A percentile compares a stretch with the other conserved stretches of the same genome.
phyloP scores from a whole-genome alignment of 768 basidiomycete species.

The Hemileccinum impolitum region DNA sequence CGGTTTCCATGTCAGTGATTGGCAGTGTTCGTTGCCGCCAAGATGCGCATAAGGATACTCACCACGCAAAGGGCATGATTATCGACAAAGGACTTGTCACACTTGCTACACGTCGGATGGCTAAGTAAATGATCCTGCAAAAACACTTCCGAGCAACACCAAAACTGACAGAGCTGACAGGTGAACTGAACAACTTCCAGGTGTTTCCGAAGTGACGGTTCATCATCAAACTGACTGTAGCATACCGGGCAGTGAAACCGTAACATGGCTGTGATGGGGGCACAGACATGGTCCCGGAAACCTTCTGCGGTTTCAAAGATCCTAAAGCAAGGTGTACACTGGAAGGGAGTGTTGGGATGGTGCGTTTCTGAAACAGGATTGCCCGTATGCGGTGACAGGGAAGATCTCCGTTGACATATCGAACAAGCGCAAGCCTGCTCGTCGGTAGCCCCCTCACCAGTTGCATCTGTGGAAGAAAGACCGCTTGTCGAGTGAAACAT shows the following conservation, averaged over 20 bases:
- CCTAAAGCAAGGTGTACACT: constrained; percentile 16
- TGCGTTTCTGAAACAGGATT: not conserved
- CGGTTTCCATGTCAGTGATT: not conserved
- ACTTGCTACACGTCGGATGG: constrained; percentile 25
- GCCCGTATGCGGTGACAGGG: not conserved
- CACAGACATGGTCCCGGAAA: constrained; percentile 14
- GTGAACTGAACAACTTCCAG: constrained; percentile 13
- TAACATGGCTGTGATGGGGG: constrained; percentile 3
- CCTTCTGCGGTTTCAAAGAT: constrained; percentile 13
- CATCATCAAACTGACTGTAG: constrained; percentile 24
- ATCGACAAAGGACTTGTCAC: constrained; percentile 17
- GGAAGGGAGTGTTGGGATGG: not conserved
- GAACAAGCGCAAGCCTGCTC: constrained; percentile 4
- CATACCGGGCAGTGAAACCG: constrained; percentile 21
- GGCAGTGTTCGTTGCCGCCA: too few relatives aligned
- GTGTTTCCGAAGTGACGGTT: constrained; percentile 14
- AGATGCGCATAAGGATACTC: constrained; percentile 3
- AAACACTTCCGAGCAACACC: constrained; percentile 23
- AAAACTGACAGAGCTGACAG: constrained; percentile 19
- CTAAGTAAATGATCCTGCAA: constrained; percentile 24
- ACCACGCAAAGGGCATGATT: constrained; percentile 20
- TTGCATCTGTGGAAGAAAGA: not conserved
- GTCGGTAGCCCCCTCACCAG: not conserved
- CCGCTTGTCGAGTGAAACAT: constrained; percentile 3
- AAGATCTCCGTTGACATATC: constrained; percentile 5